Conservation (phyloP, 768 basidiomycete genomes). For the Pleurotus tuoliensis region DNA sequence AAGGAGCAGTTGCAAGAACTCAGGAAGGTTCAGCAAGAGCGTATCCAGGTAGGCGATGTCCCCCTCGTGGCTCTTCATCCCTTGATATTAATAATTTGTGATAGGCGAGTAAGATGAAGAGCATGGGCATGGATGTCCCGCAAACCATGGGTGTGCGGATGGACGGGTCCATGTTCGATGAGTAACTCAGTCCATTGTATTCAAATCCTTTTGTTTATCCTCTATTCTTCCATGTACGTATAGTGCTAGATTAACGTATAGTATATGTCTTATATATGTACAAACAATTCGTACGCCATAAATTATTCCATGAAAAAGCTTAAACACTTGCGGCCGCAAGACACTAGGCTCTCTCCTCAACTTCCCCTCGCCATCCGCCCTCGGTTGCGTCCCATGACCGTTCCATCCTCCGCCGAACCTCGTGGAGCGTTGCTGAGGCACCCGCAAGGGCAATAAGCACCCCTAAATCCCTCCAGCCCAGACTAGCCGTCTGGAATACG, state of each 20-base stretch:
- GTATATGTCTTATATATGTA: too few species aligned
- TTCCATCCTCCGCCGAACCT: constrained; percentile 77
- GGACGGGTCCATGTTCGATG: constrained; percentile 68
- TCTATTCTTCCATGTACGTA: too few species aligned
- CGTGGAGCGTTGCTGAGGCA: constrained; percentile 68
- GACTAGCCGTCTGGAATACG: constrained; percentile 90
- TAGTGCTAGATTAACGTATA: too few species aligned
- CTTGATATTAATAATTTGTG: background rate
- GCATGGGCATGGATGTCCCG: constrained; percentile 84
- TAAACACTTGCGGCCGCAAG: too few species aligned
- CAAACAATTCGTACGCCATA: too few species aligned
- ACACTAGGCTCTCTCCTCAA: constrained; percentile 52
- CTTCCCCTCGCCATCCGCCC: constrained; percentile 39
- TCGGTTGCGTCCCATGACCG: constrained; percentile 52
- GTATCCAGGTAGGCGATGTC: constrained; percentile 58
- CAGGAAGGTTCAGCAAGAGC: constrained; percentile 79
- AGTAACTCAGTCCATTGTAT: constrained; percentile 11
- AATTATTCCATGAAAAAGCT: too few species aligned
- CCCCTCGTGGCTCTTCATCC: background rate
- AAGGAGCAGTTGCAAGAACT: constrained; percentile 81
- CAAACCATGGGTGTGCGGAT: constrained; percentile 84
- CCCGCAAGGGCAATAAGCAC: constrained; percentile 67
- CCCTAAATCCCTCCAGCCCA: constrained; percentile 62
- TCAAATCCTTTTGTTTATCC: too few species aligned
- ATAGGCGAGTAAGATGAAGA: constrained; percentile 79